phyloP scores from a whole-genome alignment of 73 alveolate genomes.

The Tetrahymena thermophila region DNA sequence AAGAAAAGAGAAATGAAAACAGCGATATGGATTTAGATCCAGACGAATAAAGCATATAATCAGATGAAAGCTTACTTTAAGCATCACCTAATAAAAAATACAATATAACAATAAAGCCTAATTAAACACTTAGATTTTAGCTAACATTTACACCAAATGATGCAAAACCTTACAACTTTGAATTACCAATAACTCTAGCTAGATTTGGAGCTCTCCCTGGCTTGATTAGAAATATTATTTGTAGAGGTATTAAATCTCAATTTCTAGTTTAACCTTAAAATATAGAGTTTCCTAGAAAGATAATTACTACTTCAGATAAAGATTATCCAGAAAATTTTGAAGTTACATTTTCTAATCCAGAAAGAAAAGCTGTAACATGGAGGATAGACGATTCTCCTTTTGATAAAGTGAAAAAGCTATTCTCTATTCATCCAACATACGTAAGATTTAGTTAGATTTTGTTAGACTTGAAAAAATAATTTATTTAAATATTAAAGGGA shows the following conservation, averaged over 20 bases:
- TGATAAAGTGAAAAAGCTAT: constrained; percentile 55
- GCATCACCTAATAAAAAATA: constrained; percentile 59
- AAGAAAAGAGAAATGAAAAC: constrained; percentile 49
- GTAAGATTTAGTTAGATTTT: background rate
- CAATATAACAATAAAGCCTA: constrained; percentile 48
- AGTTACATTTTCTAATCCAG: constrained; percentile 77
- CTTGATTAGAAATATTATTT: constrained; percentile 72
- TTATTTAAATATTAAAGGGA: constrained; percentile 39
- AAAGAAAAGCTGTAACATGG: constrained; percentile 70
- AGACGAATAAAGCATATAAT: constrained; percentile 86
- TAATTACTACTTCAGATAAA: constrained; percentile 76
- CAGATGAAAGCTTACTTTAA: constrained; percentile 80
- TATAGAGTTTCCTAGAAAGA: constrained; percentile 71
- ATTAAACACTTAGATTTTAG: constrained; percentile 50
- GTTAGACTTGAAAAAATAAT: too few relatives aligned
- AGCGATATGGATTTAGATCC: constrained; percentile 68
- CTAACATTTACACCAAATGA: constrained; percentile 81
- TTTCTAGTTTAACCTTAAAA: constrained; percentile 71
- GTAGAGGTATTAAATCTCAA: constrained; percentile 88
- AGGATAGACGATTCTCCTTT: constrained; percentile 63
- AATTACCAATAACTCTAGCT: constrained; percentile 80
- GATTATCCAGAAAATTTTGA: constrained; percentile 74
- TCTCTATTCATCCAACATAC: constrained; percentile 71
- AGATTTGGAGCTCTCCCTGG: constrained; percentile 87
- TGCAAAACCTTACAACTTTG: constrained; percentile 78